Evolutionary conservation across 495 filamentous ascomycete species (phyloP), one percentile per base, ranked within the genome.

Genomic region (Penicillium angulare): DNA sequence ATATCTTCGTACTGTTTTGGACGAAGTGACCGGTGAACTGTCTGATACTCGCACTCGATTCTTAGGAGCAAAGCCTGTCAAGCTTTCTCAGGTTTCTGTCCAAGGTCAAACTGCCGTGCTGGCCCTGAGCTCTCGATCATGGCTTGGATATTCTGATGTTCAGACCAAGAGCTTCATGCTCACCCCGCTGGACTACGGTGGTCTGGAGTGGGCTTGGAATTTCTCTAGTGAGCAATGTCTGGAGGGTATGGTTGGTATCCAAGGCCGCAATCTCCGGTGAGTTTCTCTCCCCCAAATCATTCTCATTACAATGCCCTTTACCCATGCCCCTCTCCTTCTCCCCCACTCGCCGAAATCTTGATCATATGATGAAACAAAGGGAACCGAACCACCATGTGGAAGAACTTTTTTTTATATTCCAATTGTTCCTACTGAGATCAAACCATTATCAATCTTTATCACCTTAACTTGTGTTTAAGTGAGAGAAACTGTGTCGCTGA

Each of bases 161-260:
- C 79, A 88, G 44, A 92, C 87, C 6, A 89, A 86, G 59, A 80
- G 79, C 29, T 96, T 97, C 56, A 90, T 90, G 79, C 84, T 96
- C 54, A 97, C 92, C 0, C 93, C 95, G 1, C 68, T 99, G 31
- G 86, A 87, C 59, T 96, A 96, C 57, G 80, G 81, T 22, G 85
- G 83, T n/a, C 77, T 99, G 6, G 90, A 95, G 61, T 96, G 89
- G 77, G 92, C 88, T 17, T 95, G 91, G 86, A 96, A 88, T 57
- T 97, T 99, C 58, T 93, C 87, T 59, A 96, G 90, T 59, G 90
- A 96, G 69, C 86, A 93, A 60, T 95, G 90, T 55, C 77, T 85
- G 12, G 91, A 96, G 69, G 92, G 93, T 18, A 92, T 99, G 86
- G 92, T 97, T 29, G 92, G 91, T 45, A 92, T 99, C 45, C 88